Base-by-base conservation (phyloP, 75 land plant genomes). In the Selaginella tamariscina region DNA sequence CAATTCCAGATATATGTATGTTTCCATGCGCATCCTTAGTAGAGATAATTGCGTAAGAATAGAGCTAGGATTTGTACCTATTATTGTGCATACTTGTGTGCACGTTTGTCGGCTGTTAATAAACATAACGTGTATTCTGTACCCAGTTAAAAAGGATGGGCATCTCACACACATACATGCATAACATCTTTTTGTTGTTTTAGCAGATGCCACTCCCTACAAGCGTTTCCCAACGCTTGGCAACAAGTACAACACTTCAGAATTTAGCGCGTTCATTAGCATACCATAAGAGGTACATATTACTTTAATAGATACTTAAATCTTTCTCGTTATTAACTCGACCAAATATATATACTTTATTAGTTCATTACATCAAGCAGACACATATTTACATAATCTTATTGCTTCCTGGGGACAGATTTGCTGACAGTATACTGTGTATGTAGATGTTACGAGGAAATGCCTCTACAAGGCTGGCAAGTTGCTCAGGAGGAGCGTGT, bases 401-500 rank as follows among this genome's bases (percentile, higher is more conserved):
- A n/a, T n/a, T n/a, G n/a, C n/a, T n/a, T n/a, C n/a, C n/a, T n/a
- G n/a, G n/a, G n/a, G n/a, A n/a, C n/a, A n/a, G n/a, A n/a, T n/a
- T n/a, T n/a, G n/a, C n/a, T n/a, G n/a, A n/a, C n/a, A 32, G n/a
- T n/a, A n/a, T n/a, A n/a, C n/a, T n/a, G n/a, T n/a, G n/a, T 15
- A 67, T 73, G n/a, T 78, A 90, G 99, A 72, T 91, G 99, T 77
- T 95, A 95, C 54, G 99, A 95, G 59, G 99, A 95, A 66, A 88
- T 95, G 92, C 97, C 99, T 28, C 82, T 88, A 9, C 99, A 91
- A 72, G 99, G 89, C 55, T 73, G 87, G 84, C 99, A 95, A 81
- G 97, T 85, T 65, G 82, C 78, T 21, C 85, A 95, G 62, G 97
- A 91, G 73, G 84, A 88, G 69, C 87, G 80, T 32, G 81, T 86